Evolutionary conservation across 148 eudicot genomes (phyloP), one percentile per base, ranked within the genome.

Genomic region (Rhododendron williamsianum): DNA sequence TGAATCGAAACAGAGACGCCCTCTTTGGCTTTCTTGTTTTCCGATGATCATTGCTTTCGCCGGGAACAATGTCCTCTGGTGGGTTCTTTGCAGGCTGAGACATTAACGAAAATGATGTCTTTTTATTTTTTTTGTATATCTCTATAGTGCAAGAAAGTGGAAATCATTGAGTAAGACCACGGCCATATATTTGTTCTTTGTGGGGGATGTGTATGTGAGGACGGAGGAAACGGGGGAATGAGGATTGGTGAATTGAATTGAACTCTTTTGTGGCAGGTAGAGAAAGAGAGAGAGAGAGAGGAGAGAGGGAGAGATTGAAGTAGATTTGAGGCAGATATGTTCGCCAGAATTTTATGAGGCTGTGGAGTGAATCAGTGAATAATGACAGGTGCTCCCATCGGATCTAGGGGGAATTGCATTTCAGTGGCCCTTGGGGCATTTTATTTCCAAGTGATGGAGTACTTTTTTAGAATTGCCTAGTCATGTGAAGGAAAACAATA

Each of bases 1-100:
- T 82, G 67, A 88, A 69, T 72, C 87, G 72, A 84, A 87, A 85
- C 27, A 85, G 80, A 33, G 85, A 19, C 27, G 51, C 77, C 82
- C 65, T 83, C 58, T 87, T 85, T 1, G 52, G 87, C 67, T 80
- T 88, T 65, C 54, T 49, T 11, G 33, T 30, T 18, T 80, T 51
- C 41, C 41, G 41, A 27, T 30, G 43, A 83, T 83, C 79, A 3
- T 33, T 78, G 63, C 23, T 33, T 48, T 8, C 49, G 13, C 67
- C 85, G 60, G 60, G 60, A 46, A 30, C 69, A 35, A 76, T 67
- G 67, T 74, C 71, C 9, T 74, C 72, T 5, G 86, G 76, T 84
- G 71, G 67, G 71, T 54, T 80, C 4, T 73, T 27, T 63, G 12
- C 63, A 23, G 58, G 52, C 63, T 33, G 72, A 33, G 86, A 76